phyloP scores from a whole-genome alignment of 2,329 filamentous ascomycete species.

The Trichoderma sp. region DNA sequence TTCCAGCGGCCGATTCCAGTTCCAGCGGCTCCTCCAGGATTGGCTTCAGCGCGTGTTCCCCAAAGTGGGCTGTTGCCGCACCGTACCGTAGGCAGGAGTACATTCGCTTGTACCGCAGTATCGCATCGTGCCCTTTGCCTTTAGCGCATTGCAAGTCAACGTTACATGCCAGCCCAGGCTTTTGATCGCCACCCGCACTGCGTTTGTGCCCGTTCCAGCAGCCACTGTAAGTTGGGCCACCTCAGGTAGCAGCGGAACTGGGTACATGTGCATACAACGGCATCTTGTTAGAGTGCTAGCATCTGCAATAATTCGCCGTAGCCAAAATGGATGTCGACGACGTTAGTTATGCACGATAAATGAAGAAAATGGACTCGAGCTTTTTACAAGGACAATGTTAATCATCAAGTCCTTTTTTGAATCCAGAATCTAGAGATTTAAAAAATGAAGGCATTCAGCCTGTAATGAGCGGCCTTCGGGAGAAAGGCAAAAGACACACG shows the following conservation, averaged over 20 bases:
- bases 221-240: not conserved
- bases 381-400: not conserved
- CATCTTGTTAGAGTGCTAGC: not conserved
- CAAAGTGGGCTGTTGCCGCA: not conserved
- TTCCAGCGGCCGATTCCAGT: not conserved
- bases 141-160: conserved; percentile 9
- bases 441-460: not conserved
- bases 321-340: not conserved
- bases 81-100: not conserved
- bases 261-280: not conserved
- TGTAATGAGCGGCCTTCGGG: not conserved
- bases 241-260: conserved; percentile 6
- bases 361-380: not conserved
- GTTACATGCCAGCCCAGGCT: conserved; percentile 3
- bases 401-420: not conserved
- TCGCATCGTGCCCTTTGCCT: not conserved
- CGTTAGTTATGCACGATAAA: not conserved
- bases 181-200: conserved; percentile 8
- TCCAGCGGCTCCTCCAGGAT: conserved; percentile 3
- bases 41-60: not conserved
- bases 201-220: not conserved
- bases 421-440: not conserved
- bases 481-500: not conserved
- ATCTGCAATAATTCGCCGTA: not conserved
- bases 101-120: not conserved